phyloP scores from a whole-genome alignment of 2,329 filamentous ascomycete genomes.

The Diaporthe longicolla region DNA sequence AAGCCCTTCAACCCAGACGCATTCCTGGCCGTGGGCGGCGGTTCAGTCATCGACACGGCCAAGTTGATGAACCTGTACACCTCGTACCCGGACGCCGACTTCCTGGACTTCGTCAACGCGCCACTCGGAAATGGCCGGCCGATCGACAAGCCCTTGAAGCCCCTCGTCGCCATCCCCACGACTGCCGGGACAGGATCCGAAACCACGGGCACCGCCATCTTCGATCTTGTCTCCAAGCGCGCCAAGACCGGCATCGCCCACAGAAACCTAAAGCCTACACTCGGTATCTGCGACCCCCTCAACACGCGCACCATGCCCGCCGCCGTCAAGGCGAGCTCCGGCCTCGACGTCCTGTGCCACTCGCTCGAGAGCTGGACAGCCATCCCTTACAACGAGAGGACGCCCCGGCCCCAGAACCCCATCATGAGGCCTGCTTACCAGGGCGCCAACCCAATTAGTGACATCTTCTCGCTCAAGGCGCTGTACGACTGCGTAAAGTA shows the following conservation, averaged over 20 bases:
- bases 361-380: constrained; percentile 97
- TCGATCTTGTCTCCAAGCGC: constrained; percentile 89
- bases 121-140: constrained; percentile 88
- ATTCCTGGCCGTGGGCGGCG: constrained; percentile 91
- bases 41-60: constrained; percentile 97
- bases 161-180: constrained; percentile 86
- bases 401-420: constrained; percentile 87
- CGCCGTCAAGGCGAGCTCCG: constrained; percentile 91
- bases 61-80: constrained; percentile 99
- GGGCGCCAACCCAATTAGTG: constrained; percentile 96
- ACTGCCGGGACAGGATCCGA: constrained; percentile 92
- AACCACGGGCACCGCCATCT: constrained; percentile 98
- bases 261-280: constrained; percentile 92
- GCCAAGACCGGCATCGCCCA: constrained; percentile 98
- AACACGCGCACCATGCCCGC: constrained; percentile 98
- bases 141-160: constrained; percentile 78
- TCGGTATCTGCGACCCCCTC: constrained; percentile 87
- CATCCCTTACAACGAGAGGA: constrained; percentile 91
- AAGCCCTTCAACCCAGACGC: constrained; percentile 87
- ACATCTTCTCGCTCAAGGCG: constrained; percentile 94
- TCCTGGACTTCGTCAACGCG: constrained; percentile 97
- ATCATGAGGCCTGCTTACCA: constrained; percentile 95
- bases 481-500: constrained; percentile 90
- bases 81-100: constrained; percentile 90
- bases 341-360: constrained; percentile 95